Evolutionary conservation across 2,329 filamentous ascomycete genomes (phyloP), one percentile per base, ranked within the genome.

Genomic region (Aspergillus versicolor): DNA sequence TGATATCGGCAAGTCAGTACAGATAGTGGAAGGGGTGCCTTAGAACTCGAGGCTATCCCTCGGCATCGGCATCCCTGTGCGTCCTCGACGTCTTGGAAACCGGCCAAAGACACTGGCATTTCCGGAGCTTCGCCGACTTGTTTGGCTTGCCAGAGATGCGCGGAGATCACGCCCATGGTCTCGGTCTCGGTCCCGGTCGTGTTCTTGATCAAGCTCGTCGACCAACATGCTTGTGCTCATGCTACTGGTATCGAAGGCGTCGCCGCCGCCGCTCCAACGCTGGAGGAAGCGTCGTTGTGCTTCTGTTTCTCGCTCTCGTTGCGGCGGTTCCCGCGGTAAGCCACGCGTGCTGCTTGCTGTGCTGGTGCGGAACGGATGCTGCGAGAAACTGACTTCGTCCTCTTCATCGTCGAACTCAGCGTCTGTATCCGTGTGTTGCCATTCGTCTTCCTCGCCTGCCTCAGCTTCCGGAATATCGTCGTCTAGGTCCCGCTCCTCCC

Each of bases 371-470:
- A 70, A 69, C 5, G 64, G 67, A 40, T 65, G 63, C 17, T 63
- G 66, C 4, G 63, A 48, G 37, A 69, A 61, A 48, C 63, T 65
- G 19, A 69, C 67, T 30, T 71, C 70, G 32, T 74, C 72, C 15
- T 75, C 72, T 8, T 78, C 73, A 9, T 77, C 75, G 48, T 76
- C 76, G 59, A 80, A 82, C 51, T 87, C 86, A 8, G 81, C 87
- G 63, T 91, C 88, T 2, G 88, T 88, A 73, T 91, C 89, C 8
- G 89, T 91, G 69, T 91, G 88, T 76, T 92, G 88, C 75, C 91
- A 91, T 64, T 84, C 83, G 24, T 76, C 80, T 22, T 80, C 84
- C 66, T 75, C 79, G 21, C 79, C 83, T 65, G 68, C 71, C 17
- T 52, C 54, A 17, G 70, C 71, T 57, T 89, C 86, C 19, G 88